Percentiles rank a stretch among this genome's conserved stretches.
These are phyloP conservation scores for Calonectria pseudoturangicola DNA, from an alignment of 2,329 filamentous ascomycete species.

Conservation along the genomic window DNA sequence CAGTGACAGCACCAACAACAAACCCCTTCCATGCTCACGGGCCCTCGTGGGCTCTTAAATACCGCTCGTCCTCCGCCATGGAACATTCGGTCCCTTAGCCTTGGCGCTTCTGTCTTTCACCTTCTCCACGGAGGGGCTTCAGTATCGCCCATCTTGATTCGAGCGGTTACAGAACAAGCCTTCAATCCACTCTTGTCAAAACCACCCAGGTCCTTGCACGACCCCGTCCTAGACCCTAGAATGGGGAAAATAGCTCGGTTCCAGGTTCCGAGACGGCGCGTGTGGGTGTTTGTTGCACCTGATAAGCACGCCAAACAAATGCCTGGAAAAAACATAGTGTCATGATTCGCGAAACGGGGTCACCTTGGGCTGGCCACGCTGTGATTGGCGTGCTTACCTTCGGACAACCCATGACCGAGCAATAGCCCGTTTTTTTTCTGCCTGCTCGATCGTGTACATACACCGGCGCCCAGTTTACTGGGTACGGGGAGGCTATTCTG, in stretches of 20 bases:
- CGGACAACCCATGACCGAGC: conserved; percentile 12
- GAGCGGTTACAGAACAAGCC: conserved; percentile 30
- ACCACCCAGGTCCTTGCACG: conserved; percentile 15
- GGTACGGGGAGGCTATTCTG: not conserved
- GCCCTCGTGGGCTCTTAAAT: too few relatives aligned
- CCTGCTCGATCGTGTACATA: not conserved
- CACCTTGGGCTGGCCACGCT: not conserved
- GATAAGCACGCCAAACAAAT: not conserved
- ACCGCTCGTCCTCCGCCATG: too few relatives aligned
- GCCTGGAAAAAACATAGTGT: not conserved
- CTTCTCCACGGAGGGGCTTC: too few relatives aligned
- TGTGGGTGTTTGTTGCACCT: conserved; percentile 3
- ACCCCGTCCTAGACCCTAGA: not conserved
- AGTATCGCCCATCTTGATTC: conserved; percentile 32
- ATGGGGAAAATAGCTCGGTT: not conserved
- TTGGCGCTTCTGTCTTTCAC: not conserved
- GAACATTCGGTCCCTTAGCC: not conserved
- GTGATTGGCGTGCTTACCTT: conserved; percentile 26
- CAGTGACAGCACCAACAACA: too few relatives aligned
- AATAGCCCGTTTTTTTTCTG: not conserved
- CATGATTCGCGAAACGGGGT: not conserved
- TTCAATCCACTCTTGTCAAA: not conserved
- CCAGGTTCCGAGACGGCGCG: not conserved
- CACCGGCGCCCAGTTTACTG: not conserved
- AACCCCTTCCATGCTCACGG: too few relatives aligned